phyloP scores from a whole-genome alignment of 1,139 yeast species.

The Saccharomyces hybrid region DNA sequence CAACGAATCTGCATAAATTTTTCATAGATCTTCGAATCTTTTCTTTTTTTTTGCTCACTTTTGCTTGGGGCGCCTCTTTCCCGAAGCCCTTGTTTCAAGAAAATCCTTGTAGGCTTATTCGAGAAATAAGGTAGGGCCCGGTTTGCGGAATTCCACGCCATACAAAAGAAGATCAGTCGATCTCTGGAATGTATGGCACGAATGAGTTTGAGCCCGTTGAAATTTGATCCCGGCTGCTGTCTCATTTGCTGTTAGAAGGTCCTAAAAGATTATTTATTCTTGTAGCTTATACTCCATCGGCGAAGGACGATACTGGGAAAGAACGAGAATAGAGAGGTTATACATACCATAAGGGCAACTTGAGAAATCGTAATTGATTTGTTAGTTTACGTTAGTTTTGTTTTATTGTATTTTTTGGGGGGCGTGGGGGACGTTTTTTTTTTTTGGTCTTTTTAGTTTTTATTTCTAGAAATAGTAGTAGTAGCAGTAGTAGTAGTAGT shows the following conservation, averaged over 20 bases:
- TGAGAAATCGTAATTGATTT: background rate
- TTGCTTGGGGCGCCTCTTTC: background rate
- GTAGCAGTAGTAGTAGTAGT: background rate
- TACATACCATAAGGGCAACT: background rate
- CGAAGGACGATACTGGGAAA: background rate
- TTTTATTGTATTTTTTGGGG: background rate
- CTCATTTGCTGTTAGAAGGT: background rate
- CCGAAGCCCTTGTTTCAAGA: slow-evolving; percentile 1
- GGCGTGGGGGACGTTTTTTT: background rate
- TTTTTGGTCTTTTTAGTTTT: background rate
- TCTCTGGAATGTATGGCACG: background rate
- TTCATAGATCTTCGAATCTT: slow-evolving; percentile 1
- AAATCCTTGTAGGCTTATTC: background rate
- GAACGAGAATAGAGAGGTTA: background rate
- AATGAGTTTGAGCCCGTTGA: background rate
- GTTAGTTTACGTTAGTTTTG: background rate
- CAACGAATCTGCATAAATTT: background rate
- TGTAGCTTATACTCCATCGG: background rate
- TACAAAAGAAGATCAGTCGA: background rate
- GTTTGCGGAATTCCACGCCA: background rate
- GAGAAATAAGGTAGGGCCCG: background rate
- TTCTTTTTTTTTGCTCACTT: background rate
- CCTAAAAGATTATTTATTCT: no score
- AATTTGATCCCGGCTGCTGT: background rate
- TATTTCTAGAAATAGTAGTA: background rate